Evolutionary conservation across 495 filamentous ascomycete genomes (phyloP), one percentile per base, ranked within the genome.

Genomic region (Neurospora africana): DNA sequence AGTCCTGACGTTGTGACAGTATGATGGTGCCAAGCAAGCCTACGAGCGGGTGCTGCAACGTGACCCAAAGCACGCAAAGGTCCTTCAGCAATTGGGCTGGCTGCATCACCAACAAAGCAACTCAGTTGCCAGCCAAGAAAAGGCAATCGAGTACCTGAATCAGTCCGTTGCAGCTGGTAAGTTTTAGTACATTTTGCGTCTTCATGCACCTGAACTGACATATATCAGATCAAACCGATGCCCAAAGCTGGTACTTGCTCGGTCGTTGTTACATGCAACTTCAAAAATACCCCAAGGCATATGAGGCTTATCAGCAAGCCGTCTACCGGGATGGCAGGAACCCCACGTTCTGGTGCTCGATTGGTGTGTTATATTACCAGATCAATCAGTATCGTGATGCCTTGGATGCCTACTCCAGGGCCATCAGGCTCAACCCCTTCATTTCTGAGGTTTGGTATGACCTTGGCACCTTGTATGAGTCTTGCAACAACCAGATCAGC

Each of bases 381-480:
- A 99, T 99, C 84, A 99, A 99, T 80, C 95, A 99, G 85, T 99
- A 99, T 81, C 90, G 95, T 69, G 95, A 99, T 85, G 95, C 95
- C 21, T 88, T 99, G 69, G 95, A 99, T 87, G 95, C 95, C 73
- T 99, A 99, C 83, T 97, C 94, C 75, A 93, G 95, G 73, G 95
- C 95, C 58, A 99, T 99, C 77, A 93, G 95, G 72, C 84, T 99
- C 78, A 99, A 98, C 79, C 95, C 95, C 3, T 97, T 96, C 85
- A 99, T 99, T 74, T 98, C 95, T 5, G 95, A 99, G 81, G 95
- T 99, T 47, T 99, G 95, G 95, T 99, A 98, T 82, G 96, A 99
- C 83, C 84, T 99, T 47, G 95, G 95, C 47, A 99, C 96, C 76
- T 77, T 99, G 84, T 99, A 99, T 76, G 96, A 99, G 80, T 97